A percentile compares a stretch with the other conserved stretches of the same genome.
Evolutionary conservation across 441 rosid genomes (phyloP).

Genomic region (Macaranga tanarius): DNA sequence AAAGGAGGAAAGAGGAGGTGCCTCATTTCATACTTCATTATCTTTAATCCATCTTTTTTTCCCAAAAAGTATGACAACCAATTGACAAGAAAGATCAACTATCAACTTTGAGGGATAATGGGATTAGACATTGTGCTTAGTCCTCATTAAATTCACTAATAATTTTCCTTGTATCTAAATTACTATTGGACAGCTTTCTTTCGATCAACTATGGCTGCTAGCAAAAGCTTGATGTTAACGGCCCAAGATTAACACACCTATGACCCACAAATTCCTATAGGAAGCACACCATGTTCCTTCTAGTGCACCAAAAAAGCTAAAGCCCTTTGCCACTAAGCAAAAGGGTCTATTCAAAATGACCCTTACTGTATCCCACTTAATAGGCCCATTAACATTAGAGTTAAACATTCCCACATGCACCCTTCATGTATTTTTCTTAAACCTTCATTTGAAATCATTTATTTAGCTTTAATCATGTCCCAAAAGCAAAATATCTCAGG

Average conservation of each 20-base stretch:
- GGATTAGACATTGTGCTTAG: constrained; percentile 51
- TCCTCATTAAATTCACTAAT: constrained; percentile 44
- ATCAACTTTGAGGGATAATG: constrained; percentile 39
- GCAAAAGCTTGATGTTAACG: constrained; percentile 33
- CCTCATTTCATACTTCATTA: constrained; percentile 12
- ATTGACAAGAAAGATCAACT: constrained; percentile 62
- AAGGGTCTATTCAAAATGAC: constrained; percentile 39
- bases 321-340: constrained; percentile 12
- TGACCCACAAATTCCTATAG: constrained; percentile 22
- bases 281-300: constrained; percentile 40
- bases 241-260: constrained; percentile 10
- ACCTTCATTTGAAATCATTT: constrained; percentile 5
- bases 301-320: constrained; percentile 2
- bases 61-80: constrained; percentile 45
- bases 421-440: constrained; percentile 21
- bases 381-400: constrained; percentile 29
- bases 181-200: constrained; percentile 24
- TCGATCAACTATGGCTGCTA: constrained; percentile 15
- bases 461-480: constrained; percentile 20
- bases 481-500: not conserved
- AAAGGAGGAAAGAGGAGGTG: not conserved
- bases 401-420: constrained; percentile 52
- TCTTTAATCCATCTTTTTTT: constrained; percentile 34
- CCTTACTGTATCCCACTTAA: constrained; percentile 39
- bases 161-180: constrained; percentile 18